Evolutionary conservation across 2,329 filamentous ascomycete genomes (phyloP), one percentile per base, ranked within the genome.

Genomic region (Phyllachora maydis): DNA sequence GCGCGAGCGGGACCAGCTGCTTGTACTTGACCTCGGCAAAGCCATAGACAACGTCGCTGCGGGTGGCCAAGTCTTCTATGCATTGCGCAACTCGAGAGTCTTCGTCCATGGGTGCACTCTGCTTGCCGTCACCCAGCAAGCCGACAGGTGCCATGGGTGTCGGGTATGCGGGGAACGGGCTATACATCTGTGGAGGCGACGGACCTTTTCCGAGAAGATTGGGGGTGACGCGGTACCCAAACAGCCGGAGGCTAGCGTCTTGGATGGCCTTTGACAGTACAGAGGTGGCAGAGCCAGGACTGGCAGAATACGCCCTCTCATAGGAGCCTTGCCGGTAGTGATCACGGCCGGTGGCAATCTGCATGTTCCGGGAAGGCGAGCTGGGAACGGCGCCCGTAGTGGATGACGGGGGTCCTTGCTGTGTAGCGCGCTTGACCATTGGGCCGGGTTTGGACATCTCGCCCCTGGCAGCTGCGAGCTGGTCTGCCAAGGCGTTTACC

Each of bases 21-120:
- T 90, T 88, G 49, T 90, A 93, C 48, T 98, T 98, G 41, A 98
- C 85, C 49, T 98, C 85, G 5, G 88, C 88, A 47, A 98, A 95
- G 3, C 85, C 83, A 43, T 83, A 98, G 3, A 98, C 83, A 21
- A 93, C 88, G 44, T 98, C 83, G 41, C 83, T 93, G 18, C 83
- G 65, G 16, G 82, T 88, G 2, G 88, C 88, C 32, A 79, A 74
- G 36, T 95, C 83, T 44, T 98, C 85, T 27, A 95, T 82, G 21
- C 67, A 63, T 38, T 82, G 74, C 3, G 85, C 69, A 19, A 77
- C 70, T 32, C 65, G 67, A 10, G 62, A 57, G 41, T 95, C 88
- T 39, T 93, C 83, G 32, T 93, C 82, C 11, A 68, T 50, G 3
- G 62, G 59, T 4, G 53, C 46, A 17, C 54, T 59, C 11, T 61